phyloP scores from a whole-genome alignment of 768 basidiomycete species.

The Russula dissimulans region DNA sequence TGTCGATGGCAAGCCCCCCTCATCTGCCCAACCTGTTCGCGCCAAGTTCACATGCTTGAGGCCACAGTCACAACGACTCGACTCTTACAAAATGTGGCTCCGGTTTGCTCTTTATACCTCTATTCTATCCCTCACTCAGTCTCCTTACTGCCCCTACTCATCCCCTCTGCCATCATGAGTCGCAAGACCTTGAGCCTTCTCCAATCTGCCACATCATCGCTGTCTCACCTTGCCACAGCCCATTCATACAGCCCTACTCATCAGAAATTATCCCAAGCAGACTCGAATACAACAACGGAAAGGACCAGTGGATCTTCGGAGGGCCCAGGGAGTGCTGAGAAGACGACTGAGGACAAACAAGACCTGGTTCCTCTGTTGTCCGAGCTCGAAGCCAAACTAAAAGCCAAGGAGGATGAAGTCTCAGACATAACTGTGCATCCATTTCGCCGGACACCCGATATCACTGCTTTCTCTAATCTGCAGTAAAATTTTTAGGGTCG shows the following conservation, averaged over 20 bases:
- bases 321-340: slow-evolving; percentile 24
- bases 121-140: slow-evolving; percentile 12
- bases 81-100: not conserved
- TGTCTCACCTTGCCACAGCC: slow-evolving; percentile 41
- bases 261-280: slow-evolving; percentile 35
- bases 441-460: not conserved
- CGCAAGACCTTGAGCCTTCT: slow-evolving; percentile 43
- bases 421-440: slow-evolving; percentile 70
- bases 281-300: slow-evolving; percentile 47
- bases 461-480: slow-evolving; percentile 12
- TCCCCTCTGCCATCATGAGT: slow-evolving; percentile 35
- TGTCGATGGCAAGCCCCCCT: no score
- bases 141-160: no score
- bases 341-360: slow-evolving; percentile 21
- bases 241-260: slow-evolving; percentile 27
- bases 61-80: not conserved
- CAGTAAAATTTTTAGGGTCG: slow-evolving; percentile 50
- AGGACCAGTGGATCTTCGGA: slow-evolving; percentile 24
- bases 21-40: no score
- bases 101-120: not conserved
- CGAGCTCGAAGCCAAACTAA: slow-evolving; percentile 45
- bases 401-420: slow-evolving; percentile 75
- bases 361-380: slow-evolving; percentile 20
- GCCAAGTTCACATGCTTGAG: no score
- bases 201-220: slow-evolving; percentile 48